Percentiles rank a stretch among this genome's conserved stretches.
phyloP scores from a whole-genome alignment of 208 protist genomes.

The Dictyostelium gargantuum region DNA sequence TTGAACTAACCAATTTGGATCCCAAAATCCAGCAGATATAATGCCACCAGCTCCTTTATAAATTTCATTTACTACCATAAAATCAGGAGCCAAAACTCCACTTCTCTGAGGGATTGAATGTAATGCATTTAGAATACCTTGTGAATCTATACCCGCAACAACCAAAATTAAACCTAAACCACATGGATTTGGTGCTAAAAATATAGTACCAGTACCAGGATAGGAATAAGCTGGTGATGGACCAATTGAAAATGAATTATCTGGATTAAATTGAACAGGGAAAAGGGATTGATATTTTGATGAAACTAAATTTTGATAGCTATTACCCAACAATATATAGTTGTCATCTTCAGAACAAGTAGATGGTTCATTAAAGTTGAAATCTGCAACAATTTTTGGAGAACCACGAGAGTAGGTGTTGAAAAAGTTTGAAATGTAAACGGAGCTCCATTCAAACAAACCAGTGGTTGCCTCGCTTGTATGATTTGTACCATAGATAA shows the following conservation, averaged over 20 bases:
- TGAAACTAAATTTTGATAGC: not conserved
- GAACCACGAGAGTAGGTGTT: conserved; percentile 17
- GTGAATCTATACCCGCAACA: not conserved
- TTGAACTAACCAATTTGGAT: not conserved
- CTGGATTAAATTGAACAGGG: not conserved
- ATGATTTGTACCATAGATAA: not conserved
- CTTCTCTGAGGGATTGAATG: not conserved
- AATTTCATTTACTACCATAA: not conserved
- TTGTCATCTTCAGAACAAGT: not conserved
- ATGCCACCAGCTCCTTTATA: not conserved
- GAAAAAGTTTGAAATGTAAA: conserved; percentile 12
- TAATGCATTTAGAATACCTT: not conserved
- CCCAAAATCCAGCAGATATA: not conserved
- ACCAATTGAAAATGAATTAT: not conserved
- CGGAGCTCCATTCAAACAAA: not conserved
- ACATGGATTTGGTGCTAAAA: conserved; percentile 36
- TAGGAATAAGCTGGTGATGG: not conserved
- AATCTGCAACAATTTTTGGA: not conserved
- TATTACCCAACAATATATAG: not conserved
- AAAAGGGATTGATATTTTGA: not conserved
- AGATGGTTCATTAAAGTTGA: not conserved
- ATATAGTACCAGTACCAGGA: not conserved
- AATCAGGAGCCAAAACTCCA: not conserved
- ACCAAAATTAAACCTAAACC: conserved; percentile 18
- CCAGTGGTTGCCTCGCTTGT: accelerated